Base-by-base conservation (phyloP, 495 filamentous ascomycete genomes). In the Tuber microsphaerosporum region DNA sequence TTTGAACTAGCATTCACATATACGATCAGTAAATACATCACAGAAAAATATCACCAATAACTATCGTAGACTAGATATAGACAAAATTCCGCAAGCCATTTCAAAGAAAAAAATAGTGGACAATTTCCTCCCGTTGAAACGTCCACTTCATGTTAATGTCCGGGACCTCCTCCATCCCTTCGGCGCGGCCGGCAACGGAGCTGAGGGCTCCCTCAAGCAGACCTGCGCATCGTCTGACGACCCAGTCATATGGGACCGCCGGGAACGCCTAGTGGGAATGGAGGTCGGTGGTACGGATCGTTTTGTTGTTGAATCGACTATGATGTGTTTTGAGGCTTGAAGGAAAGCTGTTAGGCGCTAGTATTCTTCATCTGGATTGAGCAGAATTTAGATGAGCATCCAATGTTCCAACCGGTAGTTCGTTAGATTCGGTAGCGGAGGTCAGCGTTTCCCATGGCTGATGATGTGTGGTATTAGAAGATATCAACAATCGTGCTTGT, bases 331-430 rank as follows among this genome's bases (percentile, higher is more conserved):
- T 0, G 72, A 39, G 0, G 41, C 7, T 26, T 73, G 69, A 12
- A 79, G 48, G 71, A 79, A 78, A 0, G 48, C 34, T 0, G 31
- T 48, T 31, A 79, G 34, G 34, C 34, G 34, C 2, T 37, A 2
- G 34, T 37, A 37, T 37, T 37, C 34, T 37, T 2, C 2, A 37
- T 79, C 77, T 0, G 76, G 77, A 76, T 79, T 74, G 4, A 79
- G 44, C 0, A 78, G 73, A 17, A 71, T 73, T 9, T 74, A 70
- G 0, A 79, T 39, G 37, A 79, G 72, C 6, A 79, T 72, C 77
- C 77, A 78, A 45, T 79, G 77, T 44, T 78, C 77, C 34, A 79
- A 79, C 8, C 77, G 75, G 26, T 70, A 56, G 22, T 75, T 70
- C 8, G 76, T 79, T 41, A 79, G 71, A 2, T 70, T 72, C 31